Percentiles rank a stretch among this genome's conserved stretches.
These are phyloP conservation scores for Ophiosphaerella korrae DNA, from an alignment of 2,329 filamentous ascomycete genomes.

Conservation along the genomic window DNA sequence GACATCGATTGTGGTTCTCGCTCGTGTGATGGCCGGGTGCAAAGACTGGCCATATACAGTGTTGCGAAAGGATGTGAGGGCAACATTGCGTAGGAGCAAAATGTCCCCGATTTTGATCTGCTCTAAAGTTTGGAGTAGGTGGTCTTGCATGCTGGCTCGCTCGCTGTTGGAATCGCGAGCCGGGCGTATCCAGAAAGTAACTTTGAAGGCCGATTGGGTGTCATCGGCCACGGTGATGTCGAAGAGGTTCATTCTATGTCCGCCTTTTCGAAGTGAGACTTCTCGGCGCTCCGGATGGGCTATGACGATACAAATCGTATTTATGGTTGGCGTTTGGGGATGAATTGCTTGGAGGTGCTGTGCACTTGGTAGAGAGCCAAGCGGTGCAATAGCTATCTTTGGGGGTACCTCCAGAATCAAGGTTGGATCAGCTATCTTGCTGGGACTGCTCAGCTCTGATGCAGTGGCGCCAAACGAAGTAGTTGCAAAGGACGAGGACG, in stretches of 20 bases:
- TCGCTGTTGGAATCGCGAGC: slow-evolving; percentile 15
- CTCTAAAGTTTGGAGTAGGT: slow-evolving; percentile 49
- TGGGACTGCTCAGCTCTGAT: slow-evolving; percentile 27
- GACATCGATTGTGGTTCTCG: slow-evolving; percentile 68
- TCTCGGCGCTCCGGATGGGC: slow-evolving; percentile 69
- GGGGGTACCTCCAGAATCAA: slow-evolving; percentile 20
- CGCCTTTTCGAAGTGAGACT: slow-evolving; percentile 70
- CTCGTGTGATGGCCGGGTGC: slow-evolving; percentile 70
- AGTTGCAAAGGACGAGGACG: slow-evolving; percentile 42
- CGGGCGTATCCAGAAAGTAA: slow-evolving; percentile 80
- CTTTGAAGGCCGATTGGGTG: slow-evolving; percentile 76
- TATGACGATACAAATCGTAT: slow-evolving; percentile 80
- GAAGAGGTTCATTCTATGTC: slow-evolving; percentile 51
- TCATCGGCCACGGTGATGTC: slow-evolving; percentile 73
- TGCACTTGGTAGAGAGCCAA: slow-evolving; percentile 73
- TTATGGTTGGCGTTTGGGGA: slow-evolving; percentile 82
- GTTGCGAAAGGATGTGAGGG: slow-evolving; percentile 73
- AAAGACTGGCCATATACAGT: slow-evolving; percentile 86
- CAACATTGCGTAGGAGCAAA: slow-evolving; percentile 78
- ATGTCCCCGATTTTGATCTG: slow-evolving; percentile 73
- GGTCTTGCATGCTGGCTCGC: slow-evolving; percentile 25
- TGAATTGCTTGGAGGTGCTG: slow-evolving; percentile 67
- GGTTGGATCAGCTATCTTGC: slow-evolving; percentile 16
- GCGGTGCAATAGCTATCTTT: slow-evolving; percentile 59
- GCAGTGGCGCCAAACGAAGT: slow-evolving; percentile 44